Conservation (phyloP, 2,329 filamentous ascomycete genomes). For the Phoma sp. region DNA sequence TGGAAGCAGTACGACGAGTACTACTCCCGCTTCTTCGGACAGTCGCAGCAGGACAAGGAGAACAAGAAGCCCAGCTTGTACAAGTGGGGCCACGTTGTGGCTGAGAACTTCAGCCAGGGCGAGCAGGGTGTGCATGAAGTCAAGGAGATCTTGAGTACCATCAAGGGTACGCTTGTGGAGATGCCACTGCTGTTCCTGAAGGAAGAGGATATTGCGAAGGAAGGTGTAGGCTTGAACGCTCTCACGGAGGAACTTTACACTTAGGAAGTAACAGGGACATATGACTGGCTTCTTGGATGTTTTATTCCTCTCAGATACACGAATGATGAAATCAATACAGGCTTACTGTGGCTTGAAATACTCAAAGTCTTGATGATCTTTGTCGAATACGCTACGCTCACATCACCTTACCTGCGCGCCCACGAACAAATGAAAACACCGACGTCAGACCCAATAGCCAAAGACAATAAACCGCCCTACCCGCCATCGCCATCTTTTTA, state of each 20-base stretch:
- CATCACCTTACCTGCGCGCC: no score
- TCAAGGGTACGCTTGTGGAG: constrained; percentile 71
- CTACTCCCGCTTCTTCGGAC: constrained; percentile 69
- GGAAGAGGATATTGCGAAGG: constrained; percentile 84
- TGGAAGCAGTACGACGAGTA: constrained; percentile 78
- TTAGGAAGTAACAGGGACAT: constrained; percentile 21
- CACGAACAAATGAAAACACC: no score
- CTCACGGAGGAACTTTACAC: constrained; percentile 58
- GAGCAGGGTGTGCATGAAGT: constrained; percentile 54
- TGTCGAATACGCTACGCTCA: no score
- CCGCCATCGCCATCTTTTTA: no score
- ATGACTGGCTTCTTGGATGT: neutral
- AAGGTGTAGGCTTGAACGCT: constrained; percentile 68
- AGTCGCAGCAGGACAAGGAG: constrained; percentile 50
- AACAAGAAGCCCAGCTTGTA: constrained; percentile 64
- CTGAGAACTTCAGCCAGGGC: constrained; percentile 54
- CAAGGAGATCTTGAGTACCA: constrained; percentile 73
- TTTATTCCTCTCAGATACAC: neutral
- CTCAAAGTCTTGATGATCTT: no score
- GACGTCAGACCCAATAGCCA: no score
- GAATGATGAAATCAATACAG: neutral
- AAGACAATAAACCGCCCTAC: neutral
- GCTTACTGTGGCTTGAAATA: neutral
- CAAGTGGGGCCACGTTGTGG: constrained; percentile 84
- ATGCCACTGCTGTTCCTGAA: constrained; percentile 91